Base-by-base conservation (phyloP, 2,329 filamentous ascomycete species). In the Chaetomiaceae sp. region DNA sequence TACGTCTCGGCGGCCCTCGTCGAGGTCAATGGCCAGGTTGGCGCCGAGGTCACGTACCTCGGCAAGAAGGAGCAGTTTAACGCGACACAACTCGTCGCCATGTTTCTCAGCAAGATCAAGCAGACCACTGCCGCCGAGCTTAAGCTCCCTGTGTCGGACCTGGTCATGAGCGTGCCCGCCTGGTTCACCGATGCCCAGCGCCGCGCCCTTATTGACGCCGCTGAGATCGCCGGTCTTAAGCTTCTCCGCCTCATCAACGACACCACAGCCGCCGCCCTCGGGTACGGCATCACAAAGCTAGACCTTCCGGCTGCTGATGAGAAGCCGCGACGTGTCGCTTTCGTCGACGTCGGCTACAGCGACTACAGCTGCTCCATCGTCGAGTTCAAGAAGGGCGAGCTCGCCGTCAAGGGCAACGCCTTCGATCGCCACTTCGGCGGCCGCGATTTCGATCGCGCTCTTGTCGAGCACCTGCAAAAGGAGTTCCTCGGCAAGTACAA, bases 401-500 rank as follows among this genome's bases (percentile, higher is more conserved):
- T 99, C 58, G 82, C 89, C 59, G 90, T 99, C 73, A 92, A 96
- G 80, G 79, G 89, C 23, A 96, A 91, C 40, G 84, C 91, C 58
- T 96, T 84, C 73, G 94, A 99, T 73, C 87, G 90, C 65, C 91
- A 97, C 77, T 95, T 97, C 62, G 94, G 94, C 79, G 94, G 94
- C 62, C 89, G 94, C 67, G 89, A 97, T 77, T 95, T 99, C 69
- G 95, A 99, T 80, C 87, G 90, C 75, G 90, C 90, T 58, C 76
- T 99, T 48, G 87, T 96, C 54, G 90, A 97, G 69, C 92, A 97
- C 76, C 90, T 99, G 67, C 88, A 87, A 65, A 86, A 89, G 67
- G 91, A 97, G 73, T 99, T 97, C 81, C 89, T 94, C 77, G 89
- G 90, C 73, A 96, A 95, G 74, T 95, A 89, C 84, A 96, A 95